Evolutionary conservation across 2,329 filamentous ascomycete species (phyloP), one percentile per base, ranked within the genome.

Genomic region (Trichoderma citrinoviride): DNA sequence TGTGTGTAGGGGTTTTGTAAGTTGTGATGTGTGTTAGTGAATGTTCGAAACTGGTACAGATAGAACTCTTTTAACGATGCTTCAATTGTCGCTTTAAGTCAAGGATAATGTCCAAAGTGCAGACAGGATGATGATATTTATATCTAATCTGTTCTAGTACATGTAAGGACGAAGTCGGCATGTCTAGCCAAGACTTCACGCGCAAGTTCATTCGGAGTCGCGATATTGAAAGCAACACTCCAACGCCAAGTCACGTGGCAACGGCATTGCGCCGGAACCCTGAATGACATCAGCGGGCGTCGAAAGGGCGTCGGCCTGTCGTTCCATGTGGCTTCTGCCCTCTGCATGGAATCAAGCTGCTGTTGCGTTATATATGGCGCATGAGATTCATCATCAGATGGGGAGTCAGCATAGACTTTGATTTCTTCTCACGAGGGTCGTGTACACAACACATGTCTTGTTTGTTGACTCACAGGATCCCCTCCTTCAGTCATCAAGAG

Each of bases 191-290:
- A 17, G 3, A 17, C 4, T 17, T 43, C 7, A 62, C 40, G 43
- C 27, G 49, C 47, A 37, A 41, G 37, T 19, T 21, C 25, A 8
- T 29, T 25, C n/a, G 29, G 49, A 46, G 65, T 53, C 63, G 63
- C 56, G 40, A 70, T 65, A 70, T 70, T 41, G 14, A 69, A 58
- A 70, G 69, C 69, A 70, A 70, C 69, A 66, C 15, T 41, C 47
- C 5, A 41, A 62, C 66, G 66, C 66, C 66, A 63, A 21, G 54
- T 66, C 69, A 70, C 68, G 68, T 70, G 33, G 33, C 10, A n/a
- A n/a, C n/a, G 40, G 65, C 33, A 27, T 44, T 40, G 49, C 47
- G 25, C 7, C 10, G 15, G 50, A 41, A 17, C 7, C 21, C 41
- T 29, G 33, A 37, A 47, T 63, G 61, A 63, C 61, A 63, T 63